phyloP scores from a whole-genome alignment of 495 filamentous ascomycete genomes.

The Aspergillus saccharolyticus region DNA sequence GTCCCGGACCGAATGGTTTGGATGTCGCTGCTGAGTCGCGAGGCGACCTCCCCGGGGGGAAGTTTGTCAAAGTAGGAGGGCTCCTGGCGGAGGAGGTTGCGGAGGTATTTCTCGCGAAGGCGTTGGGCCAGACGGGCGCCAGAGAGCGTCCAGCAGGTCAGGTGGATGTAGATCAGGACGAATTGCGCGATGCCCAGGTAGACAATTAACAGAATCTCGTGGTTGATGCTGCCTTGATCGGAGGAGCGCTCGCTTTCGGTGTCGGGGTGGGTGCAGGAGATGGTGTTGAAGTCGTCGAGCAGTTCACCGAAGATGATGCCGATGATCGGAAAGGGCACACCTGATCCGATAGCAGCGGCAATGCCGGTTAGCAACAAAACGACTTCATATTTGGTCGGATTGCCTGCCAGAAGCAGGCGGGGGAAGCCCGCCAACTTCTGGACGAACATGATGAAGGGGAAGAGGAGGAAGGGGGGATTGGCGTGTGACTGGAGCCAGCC shows the following conservation, averaged over 20 bases:
- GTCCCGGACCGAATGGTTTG: slow-evolving; percentile 58
- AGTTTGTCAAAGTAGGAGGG: slow-evolving; percentile 55
- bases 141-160: slow-evolving; percentile 54
- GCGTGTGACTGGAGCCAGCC: too few species aligned
- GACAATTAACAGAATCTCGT: slow-evolving; percentile 56
- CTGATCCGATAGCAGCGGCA: slow-evolving; percentile 53
- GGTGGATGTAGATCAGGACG: slow-evolving; percentile 50
- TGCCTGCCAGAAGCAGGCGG: slow-evolving; percentile 37
- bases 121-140: slow-evolving; percentile 58
- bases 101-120: slow-evolving; percentile 55
- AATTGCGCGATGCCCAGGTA: slow-evolving; percentile 61
- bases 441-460: slow-evolving; percentile 24
- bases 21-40: slow-evolving; percentile 56
- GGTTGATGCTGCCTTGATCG: slow-evolving; percentile 44
- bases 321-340: slow-evolving; percentile 63
- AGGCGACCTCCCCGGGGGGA: slow-evolving; percentile 56
- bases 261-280: slow-evolving; percentile 41
- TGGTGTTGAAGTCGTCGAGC: slow-evolving; percentile 59
- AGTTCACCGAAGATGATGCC: slow-evolving; percentile 65
- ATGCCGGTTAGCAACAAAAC: slow-evolving; percentile 47
- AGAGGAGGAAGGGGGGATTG: background rate
- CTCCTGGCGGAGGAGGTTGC: slow-evolving; percentile 54
- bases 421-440: slow-evolving; percentile 37
- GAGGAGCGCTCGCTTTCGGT: slow-evolving; percentile 12
- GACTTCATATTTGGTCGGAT: slow-evolving; percentile 39